Evolutionary conservation across 1,284 basidiomycete genomes (phyloP).

Genomic region (Irpex sp.): DNA sequence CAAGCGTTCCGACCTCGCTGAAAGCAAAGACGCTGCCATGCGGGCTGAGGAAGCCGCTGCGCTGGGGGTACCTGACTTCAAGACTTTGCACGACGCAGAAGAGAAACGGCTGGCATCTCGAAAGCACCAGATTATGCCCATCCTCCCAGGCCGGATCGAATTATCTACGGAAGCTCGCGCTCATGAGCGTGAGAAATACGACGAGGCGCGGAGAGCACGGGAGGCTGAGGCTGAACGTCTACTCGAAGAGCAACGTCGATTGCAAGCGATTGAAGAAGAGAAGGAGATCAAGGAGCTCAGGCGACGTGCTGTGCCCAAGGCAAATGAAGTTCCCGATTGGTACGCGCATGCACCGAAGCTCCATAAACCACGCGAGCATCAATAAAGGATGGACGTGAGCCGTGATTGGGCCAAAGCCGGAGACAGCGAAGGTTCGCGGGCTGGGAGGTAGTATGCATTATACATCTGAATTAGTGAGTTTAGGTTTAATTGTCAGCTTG

Average conservation of each 20-base stretch:
- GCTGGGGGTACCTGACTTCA: conserved; percentile 48
- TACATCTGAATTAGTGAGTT: not conserved
- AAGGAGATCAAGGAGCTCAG: conserved; percentile 53
- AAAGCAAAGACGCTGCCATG: conserved; percentile 15
- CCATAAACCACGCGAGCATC: conserved; percentile 13
- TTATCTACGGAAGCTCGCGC: conserved; percentile 54
- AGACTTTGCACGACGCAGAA: conserved; percentile 47
- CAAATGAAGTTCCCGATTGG: conserved; percentile 72
- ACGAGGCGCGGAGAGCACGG: conserved; percentile 49
- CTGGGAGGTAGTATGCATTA: not conserved
- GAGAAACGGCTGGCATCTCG: conserved; percentile 37
- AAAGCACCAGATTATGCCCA: conserved; percentile 43
- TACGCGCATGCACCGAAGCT: conserved; percentile 58
- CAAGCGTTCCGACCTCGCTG: conserved; percentile 18
- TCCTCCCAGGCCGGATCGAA: conserved; percentile 41
- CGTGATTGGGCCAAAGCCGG: not conserved
- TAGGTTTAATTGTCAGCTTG: not conserved
- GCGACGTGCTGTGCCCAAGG: conserved; percentile 59
- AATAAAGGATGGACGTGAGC: conserved; percentile 3
- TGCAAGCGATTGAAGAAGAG: conserved; percentile 51
- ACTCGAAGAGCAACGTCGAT: conserved; percentile 38
- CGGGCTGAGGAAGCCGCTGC: conserved; percentile 11
- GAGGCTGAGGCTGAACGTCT: conserved; percentile 46
- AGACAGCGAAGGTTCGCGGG: not conserved
- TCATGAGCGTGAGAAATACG: conserved; percentile 60